phyloP scores from a whole-genome alignment of 2,329 filamentous ascomycete species.

The Aspergillus caelatus region DNA sequence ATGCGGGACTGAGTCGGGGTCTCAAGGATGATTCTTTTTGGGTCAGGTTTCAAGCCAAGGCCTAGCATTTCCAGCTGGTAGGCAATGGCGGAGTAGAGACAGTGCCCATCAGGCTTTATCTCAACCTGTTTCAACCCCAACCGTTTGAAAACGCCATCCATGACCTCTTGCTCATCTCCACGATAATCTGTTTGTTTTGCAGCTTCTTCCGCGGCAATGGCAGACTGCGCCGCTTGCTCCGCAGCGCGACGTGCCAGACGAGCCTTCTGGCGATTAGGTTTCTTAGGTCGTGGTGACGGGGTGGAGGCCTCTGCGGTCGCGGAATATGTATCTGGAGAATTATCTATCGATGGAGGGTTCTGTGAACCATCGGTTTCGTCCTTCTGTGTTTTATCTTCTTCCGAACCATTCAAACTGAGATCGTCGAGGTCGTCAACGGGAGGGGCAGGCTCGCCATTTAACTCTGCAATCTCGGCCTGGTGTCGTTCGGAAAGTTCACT shows the following conservation, averaged over 20 bases:
- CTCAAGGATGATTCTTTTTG: conserved; percentile 36
- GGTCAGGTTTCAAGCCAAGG: conserved; percentile 41
- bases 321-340: conserved; percentile 14
- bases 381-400: conserved; percentile 8
- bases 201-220: conserved; percentile 74
- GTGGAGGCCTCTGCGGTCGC: conserved; percentile 18
- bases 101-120: conserved; percentile 90
- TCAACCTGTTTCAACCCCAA: conserved; percentile 72
- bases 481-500: conserved; percentile 59
- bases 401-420: conserved; percentile 34
- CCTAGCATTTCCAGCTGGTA: conserved; percentile 69
- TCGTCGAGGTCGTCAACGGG: conserved; percentile 34
- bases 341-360: conserved; percentile 9
- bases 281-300: conserved; percentile 56
- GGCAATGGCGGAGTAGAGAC: conserved; percentile 87
- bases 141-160: conserved; percentile 68
- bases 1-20: conserved; percentile 33
- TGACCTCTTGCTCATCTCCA: conserved; percentile 68
- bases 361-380: conserved; percentile 9
- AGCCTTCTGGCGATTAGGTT: conserved; percentile 89
- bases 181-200: conserved; percentile 72
- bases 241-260: conserved; percentile 86
- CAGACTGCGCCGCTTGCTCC: conserved; percentile 72
- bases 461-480: conserved; percentile 50
- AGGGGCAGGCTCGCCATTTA: conserved; percentile 41